phyloP scores from a whole-genome alignment of 2,329 filamentous ascomycete species.

The Pseudomassariella vexata region DNA sequence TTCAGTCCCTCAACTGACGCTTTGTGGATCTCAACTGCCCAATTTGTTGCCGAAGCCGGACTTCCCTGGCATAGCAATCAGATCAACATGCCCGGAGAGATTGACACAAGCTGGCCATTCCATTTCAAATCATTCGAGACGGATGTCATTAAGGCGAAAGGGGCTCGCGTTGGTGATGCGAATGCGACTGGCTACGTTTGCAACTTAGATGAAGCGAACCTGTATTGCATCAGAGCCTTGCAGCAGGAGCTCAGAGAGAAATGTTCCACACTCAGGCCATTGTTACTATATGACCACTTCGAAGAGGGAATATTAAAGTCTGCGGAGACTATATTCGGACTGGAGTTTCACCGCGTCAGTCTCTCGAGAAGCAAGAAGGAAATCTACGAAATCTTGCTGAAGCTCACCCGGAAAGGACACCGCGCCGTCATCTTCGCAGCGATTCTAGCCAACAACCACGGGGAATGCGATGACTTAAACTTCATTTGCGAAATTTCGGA shows the following conservation, averaged over 20 bases:
- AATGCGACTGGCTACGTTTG: slow-evolving; percentile 7
- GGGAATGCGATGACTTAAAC: slow-evolving; percentile 5
- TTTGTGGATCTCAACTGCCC: slow-evolving; percentile 6
- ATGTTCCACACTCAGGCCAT: slow-evolving; percentile 2
- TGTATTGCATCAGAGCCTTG: slow-evolving; percentile 11
- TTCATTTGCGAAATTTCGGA: slow-evolving; percentile 4
- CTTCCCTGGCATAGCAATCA: slow-evolving; percentile 11
- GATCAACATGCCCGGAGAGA: slow-evolving; percentile 9
- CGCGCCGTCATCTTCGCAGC: slow-evolving; percentile 10
- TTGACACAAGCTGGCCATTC: slow-evolving; percentile 9
- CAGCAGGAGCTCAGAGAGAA: slow-evolving; percentile 9
- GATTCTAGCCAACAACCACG: slow-evolving; percentile 6
- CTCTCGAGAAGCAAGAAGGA: slow-evolving; percentile 1
- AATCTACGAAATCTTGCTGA: no score
- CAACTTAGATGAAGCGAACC: slow-evolving; percentile 8
- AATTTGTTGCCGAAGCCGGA: slow-evolving; percentile 4
- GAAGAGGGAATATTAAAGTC: slow-evolving; percentile 1
- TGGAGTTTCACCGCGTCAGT: slow-evolving; percentile 4
- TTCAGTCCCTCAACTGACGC: slow-evolving; percentile 4
- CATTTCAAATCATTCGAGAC: slow-evolving; percentile 10
- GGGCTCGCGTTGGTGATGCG: slow-evolving; percentile 6
- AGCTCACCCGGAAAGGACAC: no score
- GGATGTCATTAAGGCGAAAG: slow-evolving; percentile 6
- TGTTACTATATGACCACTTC: slow-evolving; percentile 9
- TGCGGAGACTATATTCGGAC: slow-evolving; percentile 8